Conservation (phyloP, 208 protist genomes). For the Leishmania arabica region DNA sequence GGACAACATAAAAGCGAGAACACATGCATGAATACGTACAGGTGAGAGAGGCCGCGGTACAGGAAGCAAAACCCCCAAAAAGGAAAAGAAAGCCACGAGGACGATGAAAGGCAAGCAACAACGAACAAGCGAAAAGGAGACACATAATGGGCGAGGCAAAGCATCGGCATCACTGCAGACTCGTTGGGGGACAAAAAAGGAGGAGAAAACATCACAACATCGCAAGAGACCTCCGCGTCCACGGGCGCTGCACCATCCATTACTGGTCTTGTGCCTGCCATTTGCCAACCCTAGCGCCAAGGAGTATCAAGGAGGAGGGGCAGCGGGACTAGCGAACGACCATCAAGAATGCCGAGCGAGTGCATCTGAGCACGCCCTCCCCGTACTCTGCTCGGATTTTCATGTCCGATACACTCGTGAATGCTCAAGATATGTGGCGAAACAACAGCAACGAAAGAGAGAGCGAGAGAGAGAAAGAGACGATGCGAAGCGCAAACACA, state of each 20-base stretch:
- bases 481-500: background rate
- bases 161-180: background rate
- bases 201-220: background rate
- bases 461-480: background rate
- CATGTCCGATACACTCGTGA: background rate
- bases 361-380: background rate
- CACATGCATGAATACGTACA: background rate
- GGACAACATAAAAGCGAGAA: no score
- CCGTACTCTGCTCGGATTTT: background rate
- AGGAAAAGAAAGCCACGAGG: background rate
- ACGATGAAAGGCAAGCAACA: background rate
- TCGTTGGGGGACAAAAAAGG: background rate
- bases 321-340: background rate
- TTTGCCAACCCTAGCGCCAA: background rate
- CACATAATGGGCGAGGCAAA: conserved; percentile 3
- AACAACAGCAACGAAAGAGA: background rate
- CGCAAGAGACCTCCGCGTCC: background rate
- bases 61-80: background rate
- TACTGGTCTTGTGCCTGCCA: background rate
- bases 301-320: background rate
- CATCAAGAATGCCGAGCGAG: background rate
- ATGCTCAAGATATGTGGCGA: background rate
- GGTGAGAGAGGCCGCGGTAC: background rate
- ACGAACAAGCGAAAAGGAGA: background rate
- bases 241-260: background rate